Percentiles rank a stretch among this genome's conserved stretches.
Conservation (phyloP, 805 yeast genomes). For the Kluyveromyces nonfermentans region DNA sequence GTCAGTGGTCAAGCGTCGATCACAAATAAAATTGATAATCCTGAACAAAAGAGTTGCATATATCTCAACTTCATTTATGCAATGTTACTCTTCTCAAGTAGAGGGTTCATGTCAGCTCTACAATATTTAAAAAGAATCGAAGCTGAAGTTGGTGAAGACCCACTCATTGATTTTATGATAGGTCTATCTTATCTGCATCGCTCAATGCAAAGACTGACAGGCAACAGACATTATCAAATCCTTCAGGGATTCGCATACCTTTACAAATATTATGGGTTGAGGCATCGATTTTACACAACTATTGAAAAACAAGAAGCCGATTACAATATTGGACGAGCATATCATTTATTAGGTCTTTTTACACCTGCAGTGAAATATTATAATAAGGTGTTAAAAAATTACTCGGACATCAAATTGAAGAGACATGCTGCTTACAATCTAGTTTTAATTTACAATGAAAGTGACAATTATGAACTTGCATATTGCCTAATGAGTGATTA, state of each 20-base stretch:
- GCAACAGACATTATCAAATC: slow-evolving; percentile 78
- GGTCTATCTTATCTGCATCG: slow-evolving; percentile 82
- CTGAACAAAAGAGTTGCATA: slow-evolving; percentile 44
- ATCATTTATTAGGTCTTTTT: slow-evolving; percentile 72
- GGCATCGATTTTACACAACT: slow-evolving; percentile 30
- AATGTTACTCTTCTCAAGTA: slow-evolving; percentile 67
- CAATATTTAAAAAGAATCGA: slow-evolving; percentile 69
- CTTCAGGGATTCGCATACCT: slow-evolving; percentile 79
- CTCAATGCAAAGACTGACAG: slow-evolving; percentile 82
- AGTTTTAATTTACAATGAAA: slow-evolving; percentile 60
- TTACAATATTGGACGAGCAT: slow-evolving; percentile 77
- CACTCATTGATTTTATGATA: slow-evolving; percentile 62
- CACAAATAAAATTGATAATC: slow-evolving; percentile 37
- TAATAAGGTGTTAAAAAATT: slow-evolving; percentile 50
- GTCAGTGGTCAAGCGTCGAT: slow-evolving; percentile 77
- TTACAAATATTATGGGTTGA: slow-evolving; percentile 53
- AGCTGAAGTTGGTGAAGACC: slow-evolving; percentile 59
- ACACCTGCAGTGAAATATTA: slow-evolving; percentile 69
- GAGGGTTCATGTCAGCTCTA: slow-evolving; percentile 74
- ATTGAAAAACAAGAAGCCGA: slow-evolving; percentile 63
- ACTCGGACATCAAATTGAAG: slow-evolving; percentile 51
- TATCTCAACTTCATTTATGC: slow-evolving; percentile 74
- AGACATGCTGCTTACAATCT: slow-evolving; percentile 83
- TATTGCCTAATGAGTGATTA: slow-evolving; percentile 54
- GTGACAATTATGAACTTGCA: slow-evolving; percentile 65